Evolutionary conservation across 83 land plant genomes (phyloP).

Genomic region (Larix sibirica): DNA sequence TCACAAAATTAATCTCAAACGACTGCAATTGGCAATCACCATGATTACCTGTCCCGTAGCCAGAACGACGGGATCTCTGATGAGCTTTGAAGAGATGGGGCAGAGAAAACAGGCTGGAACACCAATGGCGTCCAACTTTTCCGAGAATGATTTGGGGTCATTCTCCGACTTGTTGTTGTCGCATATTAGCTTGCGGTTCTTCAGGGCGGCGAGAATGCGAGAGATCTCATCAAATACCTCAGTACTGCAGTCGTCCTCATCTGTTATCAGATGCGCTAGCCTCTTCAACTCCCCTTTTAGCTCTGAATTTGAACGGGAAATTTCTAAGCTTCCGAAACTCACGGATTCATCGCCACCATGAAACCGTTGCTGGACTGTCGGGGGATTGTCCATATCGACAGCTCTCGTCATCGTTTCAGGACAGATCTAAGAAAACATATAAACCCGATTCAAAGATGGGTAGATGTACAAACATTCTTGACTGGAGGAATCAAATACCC

Average conservation of each 20-base stretch:
- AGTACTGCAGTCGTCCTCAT: not conserved
- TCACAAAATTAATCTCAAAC: no score
- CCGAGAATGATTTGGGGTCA: slow-evolving; percentile 8
- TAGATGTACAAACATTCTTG: no score
- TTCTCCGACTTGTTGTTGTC: not conserved
- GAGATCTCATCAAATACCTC: not conserved
- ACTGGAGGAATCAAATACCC: no score
- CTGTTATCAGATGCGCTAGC: not conserved
- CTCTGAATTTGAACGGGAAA: not conserved
- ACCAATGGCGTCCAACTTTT: slow-evolving; percentile 2
- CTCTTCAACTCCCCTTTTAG: not conserved
- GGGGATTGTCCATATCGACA: no score
- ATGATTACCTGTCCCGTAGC: slow-evolving; percentile 57
- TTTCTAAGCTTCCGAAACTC: no score
- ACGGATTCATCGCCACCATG: no score
- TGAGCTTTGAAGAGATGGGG: slow-evolving; percentile 67
- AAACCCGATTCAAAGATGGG: no score
- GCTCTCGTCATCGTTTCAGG: no score
- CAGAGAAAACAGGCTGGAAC: slow-evolving; percentile 62
- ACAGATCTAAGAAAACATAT: no score
- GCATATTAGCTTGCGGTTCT: not conserved
- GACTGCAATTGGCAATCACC: no score
- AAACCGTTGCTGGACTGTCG: no score
- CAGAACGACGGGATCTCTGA: slow-evolving; percentile 77
- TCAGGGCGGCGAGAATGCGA: not conserved